Evolutionary conservation across 768 basidiomycete species (phyloP).

Genomic region (Boletellus ananiceps): DNA sequence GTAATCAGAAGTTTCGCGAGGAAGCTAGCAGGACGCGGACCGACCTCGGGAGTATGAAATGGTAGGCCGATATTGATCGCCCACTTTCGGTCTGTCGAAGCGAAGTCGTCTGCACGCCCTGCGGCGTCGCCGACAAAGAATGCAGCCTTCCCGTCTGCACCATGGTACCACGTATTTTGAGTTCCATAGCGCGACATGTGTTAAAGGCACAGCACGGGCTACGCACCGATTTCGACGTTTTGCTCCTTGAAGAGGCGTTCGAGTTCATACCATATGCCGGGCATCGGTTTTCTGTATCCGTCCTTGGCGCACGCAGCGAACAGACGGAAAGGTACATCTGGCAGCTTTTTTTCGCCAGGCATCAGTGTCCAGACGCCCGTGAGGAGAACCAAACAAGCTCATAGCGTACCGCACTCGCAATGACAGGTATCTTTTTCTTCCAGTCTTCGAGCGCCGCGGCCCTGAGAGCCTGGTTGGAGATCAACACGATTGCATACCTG

Average conservation of each 20-base stretch:
- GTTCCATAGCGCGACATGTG: neutral
- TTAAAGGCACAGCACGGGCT: too few relatives aligned
- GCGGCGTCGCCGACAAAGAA: slow-evolving; percentile 92
- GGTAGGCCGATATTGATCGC: slow-evolving; percentile 69
- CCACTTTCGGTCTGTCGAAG: slow-evolving; percentile 81
- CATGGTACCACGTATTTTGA: neutral
- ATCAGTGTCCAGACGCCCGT: neutral
- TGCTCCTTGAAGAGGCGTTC: slow-evolving; percentile 55
- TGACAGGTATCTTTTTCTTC: slow-evolving; percentile 70
- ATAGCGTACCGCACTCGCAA: slow-evolving; percentile 55
- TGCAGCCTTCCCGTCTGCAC: slow-evolving; percentile 55
- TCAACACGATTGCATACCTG: slow-evolving; percentile 68
- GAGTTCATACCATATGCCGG: slow-evolving; percentile 79
- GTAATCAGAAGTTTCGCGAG: neutral
- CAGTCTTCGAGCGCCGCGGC: slow-evolving; percentile 50
- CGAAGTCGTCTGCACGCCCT: slow-evolving; percentile 72
- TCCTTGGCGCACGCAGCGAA: slow-evolving; percentile 77
- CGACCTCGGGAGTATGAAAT: slow-evolving; percentile 84
- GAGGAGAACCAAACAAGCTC: neutral
- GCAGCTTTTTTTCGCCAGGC: slow-evolving; percentile 43
- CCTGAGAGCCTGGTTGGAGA: slow-evolving; percentile 76
- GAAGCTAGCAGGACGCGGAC: neutral
- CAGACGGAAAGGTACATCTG: slow-evolving; percentile 67
- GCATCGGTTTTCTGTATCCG: slow-evolving; percentile 79
- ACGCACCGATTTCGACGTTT: slow-evolving; percentile 61